Conservation (phyloP, 2,329 filamentous ascomycete genomes). For the Didymella glomerata region DNA sequence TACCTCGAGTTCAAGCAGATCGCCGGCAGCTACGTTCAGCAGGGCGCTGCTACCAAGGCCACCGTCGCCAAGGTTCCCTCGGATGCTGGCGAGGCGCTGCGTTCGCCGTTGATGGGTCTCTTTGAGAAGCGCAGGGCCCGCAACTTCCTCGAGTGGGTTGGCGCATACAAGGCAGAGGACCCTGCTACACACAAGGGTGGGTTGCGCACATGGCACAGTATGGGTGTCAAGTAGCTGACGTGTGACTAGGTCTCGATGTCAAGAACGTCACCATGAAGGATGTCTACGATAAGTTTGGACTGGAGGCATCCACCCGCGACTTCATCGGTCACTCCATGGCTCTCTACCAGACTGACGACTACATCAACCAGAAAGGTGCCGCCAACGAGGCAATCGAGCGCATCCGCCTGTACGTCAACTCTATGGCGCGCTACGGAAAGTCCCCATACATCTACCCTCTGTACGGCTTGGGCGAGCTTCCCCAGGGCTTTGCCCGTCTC, state of each 20-base stretch:
- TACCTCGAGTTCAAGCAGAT: slow-evolving; percentile 70
- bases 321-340: slow-evolving; percentile 99
- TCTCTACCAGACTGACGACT: slow-evolving; percentile 88
- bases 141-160: slow-evolving; percentile 96
- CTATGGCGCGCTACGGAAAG: slow-evolving; percentile 96
- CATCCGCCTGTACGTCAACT: slow-evolving; percentile 96
- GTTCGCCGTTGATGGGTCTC: slow-evolving; percentile 93
- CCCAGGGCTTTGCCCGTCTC: slow-evolving; percentile 95
- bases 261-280: slow-evolving; percentile 89
- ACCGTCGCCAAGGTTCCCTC: slow-evolving; percentile 97
- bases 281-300: slow-evolving; percentile 97
- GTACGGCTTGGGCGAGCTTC: slow-evolving; percentile 95
- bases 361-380: slow-evolving; percentile 75
- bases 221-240: slow-evolving; percentile 6
- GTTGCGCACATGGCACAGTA: slow-evolving; percentile 30
- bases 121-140: slow-evolving; percentile 98
- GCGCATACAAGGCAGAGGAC: slow-evolving; percentile 82
- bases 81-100: slow-evolving; percentile 84
- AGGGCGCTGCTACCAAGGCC: slow-evolving; percentile 80
- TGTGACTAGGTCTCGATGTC: slow-evolving; percentile 73
- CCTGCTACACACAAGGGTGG: slow-evolving; percentile 88
- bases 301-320: slow-evolving; percentile 88
- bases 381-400: slow-evolving; percentile 88
- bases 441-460: slow-evolving; percentile 99
- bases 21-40: slow-evolving; percentile 94